Base-by-base conservation (phyloP, 352 stramenopile species). In the Phytophthora lateralis region DNA sequence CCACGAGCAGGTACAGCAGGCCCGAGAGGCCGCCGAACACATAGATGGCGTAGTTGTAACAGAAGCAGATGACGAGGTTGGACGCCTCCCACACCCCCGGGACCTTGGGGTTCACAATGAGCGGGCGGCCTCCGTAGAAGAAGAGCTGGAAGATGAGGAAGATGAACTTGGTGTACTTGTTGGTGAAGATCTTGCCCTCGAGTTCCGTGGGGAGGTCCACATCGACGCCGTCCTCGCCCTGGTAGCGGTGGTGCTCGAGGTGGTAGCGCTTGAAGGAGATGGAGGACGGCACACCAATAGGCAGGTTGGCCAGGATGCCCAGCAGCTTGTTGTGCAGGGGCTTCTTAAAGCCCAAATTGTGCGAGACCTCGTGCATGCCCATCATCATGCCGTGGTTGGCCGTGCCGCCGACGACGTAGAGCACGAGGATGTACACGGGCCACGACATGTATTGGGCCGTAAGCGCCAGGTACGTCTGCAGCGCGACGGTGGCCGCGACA, bases 251-350 rank as follows among this genome's bases (percentile, higher is more conserved):
- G 84, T 99, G 97, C 63, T 98, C 95, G 71, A 98, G 90, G 76
- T 99, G 97, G 78, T 99, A 99, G 10, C 93, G 76, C 77, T 98
- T 98, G 76, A 99, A 99, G 21, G 91, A 89, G 47, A 96, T 82
- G 15, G 91, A 80, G 2, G 90, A 93, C 0, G 97, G 96, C 38
- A 99, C 80, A 12, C 85, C 89, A 21, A 99, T 83, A 4, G 95
- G 91, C 47, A 98, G 69, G 74, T 99, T 99, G 8, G 93, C 89
- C 34, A 99, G 64, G 55, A 99, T 93, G 15, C 78, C 88, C 11
- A 98, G 73, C 17, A 97, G 48, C 52, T 89, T 80, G 78, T 99
- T 99, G 63, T 85, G 71, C 17, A 91, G 38, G 1, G 91, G 80
- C 43, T 80, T 91, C 71, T 98, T 97, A 69, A 97, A 97, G n/a